These are phyloP conservation scores for Myriosclerotinia duriaeana DNA, from an alignment of 2,329 filamentous ascomycete genomes.

Conservation along the genomic window DNA sequence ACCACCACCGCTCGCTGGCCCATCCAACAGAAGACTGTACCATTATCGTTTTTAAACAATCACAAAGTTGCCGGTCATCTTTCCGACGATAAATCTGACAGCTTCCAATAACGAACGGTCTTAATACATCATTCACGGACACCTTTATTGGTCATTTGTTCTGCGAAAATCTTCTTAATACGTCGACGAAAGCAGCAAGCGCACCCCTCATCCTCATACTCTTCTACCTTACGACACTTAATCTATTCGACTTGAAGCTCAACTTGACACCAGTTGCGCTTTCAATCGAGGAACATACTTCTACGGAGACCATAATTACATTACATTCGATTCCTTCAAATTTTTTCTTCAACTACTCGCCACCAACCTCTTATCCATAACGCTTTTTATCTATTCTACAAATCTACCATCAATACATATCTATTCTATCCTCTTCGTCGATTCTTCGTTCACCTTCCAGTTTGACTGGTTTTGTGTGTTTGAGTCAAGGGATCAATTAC, in stretches of 20 bases:
- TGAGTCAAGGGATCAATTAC: not conserved
- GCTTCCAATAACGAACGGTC: slow-evolving; percentile 41
- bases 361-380: not conserved
- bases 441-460: not conserved
- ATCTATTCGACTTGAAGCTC: slow-evolving; percentile 4
- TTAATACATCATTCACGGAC: slow-evolving; percentile 47
- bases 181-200: slow-evolving; percentile 42
- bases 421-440: slow-evolving; percentile 1
- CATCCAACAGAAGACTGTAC: slow-evolving; percentile 39
- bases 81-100: slow-evolving; percentile 40
- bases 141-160: slow-evolving; percentile 59
- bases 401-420: not conserved
- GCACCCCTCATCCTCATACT: not conserved
- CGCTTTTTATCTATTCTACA: not conserved
- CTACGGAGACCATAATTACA: not conserved
- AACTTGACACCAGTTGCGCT: not conserved
- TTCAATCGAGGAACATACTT: not conserved
- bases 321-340: not conserved
- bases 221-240: slow-evolving; percentile 1
- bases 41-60: slow-evolving; percentile 38
- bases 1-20: slow-evolving; percentile 28
- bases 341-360: not conserved
- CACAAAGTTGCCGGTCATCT: slow-evolving; percentile 43
- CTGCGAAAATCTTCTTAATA: slow-evolving; percentile 37
- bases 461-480: slow-evolving; percentile 1